Base-by-base conservation (phyloP, 768 basidiomycete genomes). In the Pholiota molesta region DNA sequence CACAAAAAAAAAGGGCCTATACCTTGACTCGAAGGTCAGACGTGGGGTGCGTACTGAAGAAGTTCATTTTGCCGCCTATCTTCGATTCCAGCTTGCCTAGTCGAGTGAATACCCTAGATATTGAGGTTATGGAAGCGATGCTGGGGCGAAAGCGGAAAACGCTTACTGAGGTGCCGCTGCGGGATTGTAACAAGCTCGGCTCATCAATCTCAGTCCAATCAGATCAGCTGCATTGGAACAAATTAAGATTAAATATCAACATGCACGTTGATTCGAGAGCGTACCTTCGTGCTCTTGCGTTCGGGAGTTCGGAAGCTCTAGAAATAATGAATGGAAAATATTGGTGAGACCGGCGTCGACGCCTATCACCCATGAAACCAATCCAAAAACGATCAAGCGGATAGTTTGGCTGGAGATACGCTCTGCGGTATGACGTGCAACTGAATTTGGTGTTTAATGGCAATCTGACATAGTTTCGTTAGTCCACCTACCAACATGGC, bases 121-220 rank as follows among this genome's bases (percentile, higher is more conserved):
- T 37, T 59, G 21, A 2, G 21, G 3, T 14, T 14, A 14, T 5
- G 17, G 19, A 42, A 58, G 23, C 49, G 35, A 19, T 45, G 16
- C 53, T 21, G 19, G 19, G 33, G 7, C 6, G 21, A 53, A 4
- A 8, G 52, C 29, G 53, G 17, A 33, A 51, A 28, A 45, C 7
- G 73, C 84, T 66, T 68, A 95, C 94, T 82, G 80, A 13, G 91
- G 86, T 3, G 92, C 84, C 21, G 88, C 91, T 17, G 73, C 77
- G 0, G 96, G 95, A 69, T 98, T 84, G 71, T 86, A 98, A 75
- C 96, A 99, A 0, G 95, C 96, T 66, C 81, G 83, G 54, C 93
- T 82, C 77, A 90, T 90, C 28, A 98, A 79, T 6, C 82, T 81
- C 51, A 98, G 73, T 8, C 97, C 96, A 55, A 99, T 90, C 29